Evolutionary conservation across 148 eudicot genomes (phyloP), one percentile per base, ranked within the genome.

Genomic region (Amaranthus hypochondriacus): DNA sequence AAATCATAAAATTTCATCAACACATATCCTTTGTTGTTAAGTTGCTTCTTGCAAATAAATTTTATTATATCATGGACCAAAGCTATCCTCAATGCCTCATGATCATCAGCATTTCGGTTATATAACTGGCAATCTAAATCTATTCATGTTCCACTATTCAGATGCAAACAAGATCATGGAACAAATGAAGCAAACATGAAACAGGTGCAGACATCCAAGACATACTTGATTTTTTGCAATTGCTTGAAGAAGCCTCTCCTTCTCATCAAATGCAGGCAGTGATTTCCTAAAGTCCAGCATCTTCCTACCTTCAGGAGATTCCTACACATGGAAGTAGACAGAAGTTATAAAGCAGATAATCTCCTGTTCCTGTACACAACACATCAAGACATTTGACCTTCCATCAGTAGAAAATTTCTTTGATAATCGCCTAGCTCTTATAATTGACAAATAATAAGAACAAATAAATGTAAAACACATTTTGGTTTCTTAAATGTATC

Each of bases 181-280:
- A 42, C 43, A 51, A 48, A 75, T 48, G 42, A 66, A 13, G 63
- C 7, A 52, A 43, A 49, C 51, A 51, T 14, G 53, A 14, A 48
- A 48, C 11, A 48, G 4, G 48, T 6, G 10, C 5, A 43, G 52
- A 15, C 14, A 49, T 70, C 5, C 39, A 60, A 48, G 56, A 9
- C 67, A 71, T 74, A 96, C 99, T 97, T 96, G 97, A 86, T 92
- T 96, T 28, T 78, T 84, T 3, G 99, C 97, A 84, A 96, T 96
- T 79, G 96, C 91, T 89, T 92, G 91, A 59, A 96, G 97, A 73
- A 96, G 81, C 82, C 89, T 87, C 75, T 96, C 99, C 85, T 96
- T 96, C 88, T 92, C 97, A 73, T 68, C 86, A 77, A 82, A 96
- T 76, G 99, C 77, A 78, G 99, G 99, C 66, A 96, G 89, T 74